Conservation (phyloP, 2,329 filamentous ascomycete species). For the Colletotrichum chlorophyti region DNA sequence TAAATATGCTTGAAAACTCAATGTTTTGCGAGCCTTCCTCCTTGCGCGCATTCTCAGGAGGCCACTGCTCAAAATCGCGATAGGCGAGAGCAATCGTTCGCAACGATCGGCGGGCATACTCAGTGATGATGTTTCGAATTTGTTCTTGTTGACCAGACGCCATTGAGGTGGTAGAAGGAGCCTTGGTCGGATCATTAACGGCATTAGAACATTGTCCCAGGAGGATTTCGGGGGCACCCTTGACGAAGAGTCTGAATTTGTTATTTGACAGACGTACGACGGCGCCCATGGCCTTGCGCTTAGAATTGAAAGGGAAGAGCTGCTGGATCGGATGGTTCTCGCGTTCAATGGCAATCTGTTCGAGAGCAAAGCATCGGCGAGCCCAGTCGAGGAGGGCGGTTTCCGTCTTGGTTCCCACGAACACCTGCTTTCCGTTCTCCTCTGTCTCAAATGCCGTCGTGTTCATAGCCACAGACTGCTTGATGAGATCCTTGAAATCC, state of each 20-base stretch:
- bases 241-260: constrained; percentile 54
- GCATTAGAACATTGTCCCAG: constrained; percentile 49
- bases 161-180: constrained; percentile 38
- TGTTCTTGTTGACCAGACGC: constrained; percentile 36
- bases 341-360: constrained; percentile 52
- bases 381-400: constrained; percentile 54
- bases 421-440: constrained; percentile 47
- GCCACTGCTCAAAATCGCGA: constrained; percentile 72
- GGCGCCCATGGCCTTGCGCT: constrained; percentile 58
- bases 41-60: constrained; percentile 68
- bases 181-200: constrained; percentile 51
- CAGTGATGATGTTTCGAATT: constrained; percentile 42
- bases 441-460: constrained; percentile 62
- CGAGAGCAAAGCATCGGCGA: constrained; percentile 42
- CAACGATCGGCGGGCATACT: constrained; percentile 71
- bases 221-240: constrained; percentile 61
- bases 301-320: constrained; percentile 58
- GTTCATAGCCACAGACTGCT: constrained; percentile 51
- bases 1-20: constrained; percentile 51
- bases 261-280: constrained; percentile 37
- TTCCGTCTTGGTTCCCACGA: constrained; percentile 63
- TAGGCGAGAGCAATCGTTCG: constrained; percentile 72
- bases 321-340: constrained; percentile 52
- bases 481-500: constrained; percentile 45
- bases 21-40: constrained; percentile 61